A percentile compares a stretch with the other conserved stretches of the same genome.
Evolutionary conservation across 1,284 basidiomycete species (phyloP).

Genomic region (Boletus albobrunnescens): DNA sequence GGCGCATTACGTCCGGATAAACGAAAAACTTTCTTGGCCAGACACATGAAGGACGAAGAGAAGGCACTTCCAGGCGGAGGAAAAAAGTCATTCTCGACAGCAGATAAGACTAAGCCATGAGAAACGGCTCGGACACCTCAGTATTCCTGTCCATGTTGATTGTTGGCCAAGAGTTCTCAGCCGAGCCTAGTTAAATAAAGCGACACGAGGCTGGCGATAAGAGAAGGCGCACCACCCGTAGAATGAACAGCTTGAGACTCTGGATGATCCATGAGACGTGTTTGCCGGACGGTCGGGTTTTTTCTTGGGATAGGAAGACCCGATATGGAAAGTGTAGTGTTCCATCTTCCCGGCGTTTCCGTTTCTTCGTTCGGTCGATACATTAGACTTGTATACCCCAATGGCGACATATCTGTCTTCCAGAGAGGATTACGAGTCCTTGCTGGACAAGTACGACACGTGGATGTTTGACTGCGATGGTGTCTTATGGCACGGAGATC

Average conservation of each 20-base stretch:
- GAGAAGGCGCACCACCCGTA: neutral
- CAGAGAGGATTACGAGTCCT: conserved; percentile 48
- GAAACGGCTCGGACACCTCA: neutral
- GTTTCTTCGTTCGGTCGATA: conserved; percentile 1
- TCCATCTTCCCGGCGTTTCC: neutral
- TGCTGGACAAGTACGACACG: conserved; percentile 81
- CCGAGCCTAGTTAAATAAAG: neutral
- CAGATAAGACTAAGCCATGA: conserved; percentile 10
- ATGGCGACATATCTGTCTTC: conserved; percentile 43
- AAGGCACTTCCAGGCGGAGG: too few species aligned
- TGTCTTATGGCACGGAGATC: conserved; percentile 88
- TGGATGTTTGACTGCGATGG: conserved; percentile 98
- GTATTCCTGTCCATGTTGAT: neutral
- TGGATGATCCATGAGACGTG: too few species aligned
- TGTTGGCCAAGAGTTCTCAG: neutral
- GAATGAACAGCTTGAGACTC: neutral
- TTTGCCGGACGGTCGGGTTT: too few species aligned
- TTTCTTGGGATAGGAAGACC: too few species aligned
- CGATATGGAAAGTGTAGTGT: conserved; percentile 25
- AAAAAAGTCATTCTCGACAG: too few species aligned
- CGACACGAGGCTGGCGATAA: too few species aligned
- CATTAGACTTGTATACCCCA: conserved; percentile 16
- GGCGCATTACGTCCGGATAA: neutral
- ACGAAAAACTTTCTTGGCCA: neutral
- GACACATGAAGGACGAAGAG: neutral